A percentile compares a stretch with the other conserved stretches of the same genome.
Evolutionary conservation across 2,329 filamentous ascomycete species (phyloP).

Genomic region (Fusarium sp.): DNA sequence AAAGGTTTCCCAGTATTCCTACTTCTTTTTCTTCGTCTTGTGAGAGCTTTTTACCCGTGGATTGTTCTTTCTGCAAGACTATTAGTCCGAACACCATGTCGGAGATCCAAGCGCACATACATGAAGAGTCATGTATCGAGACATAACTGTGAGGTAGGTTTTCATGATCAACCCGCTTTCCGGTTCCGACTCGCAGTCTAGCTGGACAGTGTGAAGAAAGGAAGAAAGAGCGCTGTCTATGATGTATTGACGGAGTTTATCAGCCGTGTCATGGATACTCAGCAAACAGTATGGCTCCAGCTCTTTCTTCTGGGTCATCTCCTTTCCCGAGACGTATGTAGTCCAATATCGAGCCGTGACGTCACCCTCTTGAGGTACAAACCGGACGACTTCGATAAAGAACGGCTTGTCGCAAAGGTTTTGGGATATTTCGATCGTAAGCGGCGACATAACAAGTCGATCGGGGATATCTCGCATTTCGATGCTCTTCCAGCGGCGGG

Average conservation of each 20-base stretch:
- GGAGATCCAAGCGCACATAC: slow-evolving; percentile 29
- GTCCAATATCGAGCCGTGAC: slow-evolving; percentile 57
- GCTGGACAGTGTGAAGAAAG: slow-evolving; percentile 44
- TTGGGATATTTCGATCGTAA: slow-evolving; percentile 56
- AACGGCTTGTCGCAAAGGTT: slow-evolving; percentile 56
- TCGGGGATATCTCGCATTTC: slow-evolving; percentile 58
- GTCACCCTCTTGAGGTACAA: slow-evolving; percentile 56
- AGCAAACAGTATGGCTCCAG: slow-evolving; percentile 58
- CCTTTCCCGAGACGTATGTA: slow-evolving; percentile 45
- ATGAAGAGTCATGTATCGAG: slow-evolving; percentile 40
- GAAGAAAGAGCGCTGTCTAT: slow-evolving; percentile 46
- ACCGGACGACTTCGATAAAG: slow-evolving; percentile 57
- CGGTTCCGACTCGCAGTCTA: slow-evolving; percentile 7
- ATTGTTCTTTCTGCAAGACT: not conserved
- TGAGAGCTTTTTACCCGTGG: not conserved
- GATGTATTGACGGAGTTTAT: slow-evolving; percentile 56
- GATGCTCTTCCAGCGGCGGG: slow-evolving; percentile 58
- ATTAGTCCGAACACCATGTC: not conserved
- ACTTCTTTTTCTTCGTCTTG: slow-evolving; percentile 47
- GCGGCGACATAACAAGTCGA: slow-evolving; percentile 47
- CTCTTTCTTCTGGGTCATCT: slow-evolving; percentile 48
- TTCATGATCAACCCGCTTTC: slow-evolving; percentile 34
- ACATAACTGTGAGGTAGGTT: slow-evolving; percentile 42
- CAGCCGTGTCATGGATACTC: slow-evolving; percentile 53
- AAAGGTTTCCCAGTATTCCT: slow-evolving; percentile 56